Evolutionary conservation across 768 basidiomycete species (phyloP), one percentile per base, ranked within the genome.

Genomic region (Daedaleopsis sinensis): DNA sequence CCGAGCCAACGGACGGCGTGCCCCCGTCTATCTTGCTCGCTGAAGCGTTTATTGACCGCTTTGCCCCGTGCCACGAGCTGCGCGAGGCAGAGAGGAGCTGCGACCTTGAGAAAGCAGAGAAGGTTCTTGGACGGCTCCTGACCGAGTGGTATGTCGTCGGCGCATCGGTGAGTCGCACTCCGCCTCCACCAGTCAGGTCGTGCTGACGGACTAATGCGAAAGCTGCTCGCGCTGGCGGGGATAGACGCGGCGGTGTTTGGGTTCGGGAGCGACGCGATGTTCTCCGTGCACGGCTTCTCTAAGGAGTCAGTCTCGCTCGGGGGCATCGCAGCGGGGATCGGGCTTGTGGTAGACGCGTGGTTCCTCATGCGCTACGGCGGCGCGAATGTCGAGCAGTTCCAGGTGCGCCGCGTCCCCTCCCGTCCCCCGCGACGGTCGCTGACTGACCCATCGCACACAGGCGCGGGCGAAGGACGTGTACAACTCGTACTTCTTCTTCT

Each of bases 141-240:
- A 74, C 75, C 27, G 89, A 91, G 65, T 91, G 89, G 89, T 82
- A 81, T 6, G 86, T 82, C 48, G 76, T 84, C 16, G 88, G 86
- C n/a, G 86, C 81, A 38, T 75, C 85, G 68, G 84, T 89, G 61
- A 65, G 84, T 76, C 23, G 47, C 6, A 32, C 27, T 32, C 27
- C n/a, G 5, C 24, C 10, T 32, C 1, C 24, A n/a, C 9, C 18
- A 12, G 24, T 53, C 24, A 15, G 39, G 1, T 54, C 54, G 3
- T 2, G 32, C 1, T 57, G 16, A 12, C 39, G 5, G 18, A 8
- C 13, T 21, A 54, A 8, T 24, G 43, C 18, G 1, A 6, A n/a
- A 88, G 85, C 78, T 90, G 2, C 79, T 86, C 10, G 86, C 85
- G 1, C 68, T 89, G 16, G 79, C 87, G 36, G 85, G 77, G 15